Conservation (phyloP, 2,329 filamentous ascomycete genomes). For the Xylaria sp. region DNA sequence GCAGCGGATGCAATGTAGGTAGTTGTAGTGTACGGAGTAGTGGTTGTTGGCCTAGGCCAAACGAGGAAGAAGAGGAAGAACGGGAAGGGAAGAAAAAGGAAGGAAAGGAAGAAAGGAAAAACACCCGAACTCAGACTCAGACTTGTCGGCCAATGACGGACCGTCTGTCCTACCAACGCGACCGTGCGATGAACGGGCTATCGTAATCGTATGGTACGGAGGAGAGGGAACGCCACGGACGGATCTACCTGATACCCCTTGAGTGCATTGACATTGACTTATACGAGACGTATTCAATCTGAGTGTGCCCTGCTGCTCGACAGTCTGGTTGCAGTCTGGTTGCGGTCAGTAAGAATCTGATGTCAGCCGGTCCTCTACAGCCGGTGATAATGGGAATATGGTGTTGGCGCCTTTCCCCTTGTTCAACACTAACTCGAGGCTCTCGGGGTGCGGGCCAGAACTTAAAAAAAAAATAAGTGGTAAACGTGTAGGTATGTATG, state of each 20-base stretch:
- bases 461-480: not conserved
- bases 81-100: conserved; percentile 8
- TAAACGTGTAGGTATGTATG: not conserved
- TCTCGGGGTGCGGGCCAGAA: not conserved
- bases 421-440: not conserved
- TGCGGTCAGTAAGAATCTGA: conserved; percentile 19
- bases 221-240: not conserved
- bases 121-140: conserved; percentile 16
- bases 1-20: not conserved
- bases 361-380: conserved; percentile 6
- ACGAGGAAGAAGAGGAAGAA: conserved; percentile 2
- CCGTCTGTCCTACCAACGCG: conserved; percentile 41
- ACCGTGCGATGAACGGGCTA: conserved; percentile 25
- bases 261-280: conserved; percentile 13
- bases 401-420: not conserved
- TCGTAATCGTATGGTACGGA: not conserved
- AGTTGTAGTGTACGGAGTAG: too few species aligned
- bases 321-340: conserved; percentile 9
- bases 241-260: conserved; percentile 6
- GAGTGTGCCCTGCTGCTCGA: conserved; percentile 18
- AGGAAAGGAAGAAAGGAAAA: conserved; percentile 11
- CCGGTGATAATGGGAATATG: not conserved
- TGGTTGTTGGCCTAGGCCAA: conserved; percentile 11
- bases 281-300: conserved; percentile 13
- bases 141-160: conserved; percentile 34